Conservation (phyloP, 1,139 yeast genomes). For the Nadsonia starkeyi-henricii region DNA sequence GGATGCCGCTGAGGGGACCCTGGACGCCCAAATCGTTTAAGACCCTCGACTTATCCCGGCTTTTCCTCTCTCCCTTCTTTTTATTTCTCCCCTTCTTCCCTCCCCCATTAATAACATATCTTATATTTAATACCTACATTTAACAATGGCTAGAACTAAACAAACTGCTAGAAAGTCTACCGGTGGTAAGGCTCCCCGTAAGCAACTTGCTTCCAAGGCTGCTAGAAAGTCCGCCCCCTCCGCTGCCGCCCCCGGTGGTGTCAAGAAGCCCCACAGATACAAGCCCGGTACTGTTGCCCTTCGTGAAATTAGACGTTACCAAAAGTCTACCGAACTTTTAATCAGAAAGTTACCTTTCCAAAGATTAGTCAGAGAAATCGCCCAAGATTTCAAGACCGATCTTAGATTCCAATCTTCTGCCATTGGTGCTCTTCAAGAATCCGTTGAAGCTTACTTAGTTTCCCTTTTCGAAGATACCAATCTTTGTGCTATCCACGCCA, state of each 20-base stretch:
- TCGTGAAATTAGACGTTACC: slow-evolving; percentile 99
- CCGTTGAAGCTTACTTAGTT: slow-evolving; percentile 92
- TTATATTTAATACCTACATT: slow-evolving; percentile 28
- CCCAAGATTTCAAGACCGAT: slow-evolving; percentile 96
- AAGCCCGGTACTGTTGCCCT: slow-evolving; percentile 99
- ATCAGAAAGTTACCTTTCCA: slow-evolving; percentile 98
- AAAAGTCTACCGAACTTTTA: slow-evolving; percentile 91
- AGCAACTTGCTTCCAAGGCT: slow-evolving; percentile 97
- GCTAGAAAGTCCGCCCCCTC: slow-evolving; percentile 86
- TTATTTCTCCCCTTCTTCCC: background rate
- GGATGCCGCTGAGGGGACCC: too few relatives aligned
- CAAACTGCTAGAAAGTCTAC: slow-evolving; percentile 98
- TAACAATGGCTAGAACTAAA: slow-evolving; percentile 90
- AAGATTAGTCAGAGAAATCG: slow-evolving; percentile 95
- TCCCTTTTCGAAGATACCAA: slow-evolving; percentile 92
- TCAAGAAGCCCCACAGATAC: slow-evolving; percentile 99
- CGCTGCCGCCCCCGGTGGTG: slow-evolving; percentile 89
- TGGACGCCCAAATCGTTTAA: too few relatives aligned
- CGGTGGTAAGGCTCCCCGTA: slow-evolving; percentile 99
- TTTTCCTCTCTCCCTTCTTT: background rate
- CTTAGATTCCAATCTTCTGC: slow-evolving; percentile 98
- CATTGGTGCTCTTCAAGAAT: slow-evolving; percentile 97
- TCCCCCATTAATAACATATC: slow-evolving; percentile 6
- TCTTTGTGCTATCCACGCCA: slow-evolving; percentile 98
- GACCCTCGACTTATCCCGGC: too few relatives aligned